A percentile compares a stretch with the other conserved stretches of the same genome.
Evolutionary conservation across 345 rosid species (phyloP).

Genomic region (Hirschfeldia incana): DNA sequence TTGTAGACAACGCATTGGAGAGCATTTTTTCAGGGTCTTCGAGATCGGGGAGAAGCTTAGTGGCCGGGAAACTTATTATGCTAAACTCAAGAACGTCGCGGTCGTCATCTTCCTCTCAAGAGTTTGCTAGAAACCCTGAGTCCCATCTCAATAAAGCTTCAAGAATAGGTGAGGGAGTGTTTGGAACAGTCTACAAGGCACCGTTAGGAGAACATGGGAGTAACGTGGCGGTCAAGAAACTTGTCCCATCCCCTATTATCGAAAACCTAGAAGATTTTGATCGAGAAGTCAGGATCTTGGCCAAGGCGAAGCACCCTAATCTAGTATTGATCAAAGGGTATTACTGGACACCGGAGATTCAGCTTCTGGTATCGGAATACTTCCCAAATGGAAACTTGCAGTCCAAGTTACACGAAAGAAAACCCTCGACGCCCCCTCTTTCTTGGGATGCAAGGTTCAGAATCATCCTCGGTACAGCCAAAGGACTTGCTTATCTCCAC

Average conservation of each 20-base stretch:
- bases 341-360: constrained; percentile 74
- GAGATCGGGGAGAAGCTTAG: constrained; percentile 52
- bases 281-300: constrained; percentile 65
- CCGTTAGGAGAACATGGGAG: constrained; percentile 58
- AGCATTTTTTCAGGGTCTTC: constrained; percentile 88
- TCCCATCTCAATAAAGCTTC: constrained; percentile 65
- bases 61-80: constrained; percentile 59
- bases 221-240: constrained; percentile 67
- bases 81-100: constrained; percentile 60
- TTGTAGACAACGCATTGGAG: constrained; percentile 72
- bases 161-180: constrained; percentile 79
- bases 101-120: constrained; percentile 38
- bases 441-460: constrained; percentile 72
- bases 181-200: constrained; percentile 84
- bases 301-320: constrained; percentile 75
- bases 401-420: constrained; percentile 64
- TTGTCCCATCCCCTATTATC: constrained; percentile 52
- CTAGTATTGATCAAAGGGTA: constrained; percentile 65
- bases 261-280: constrained; percentile 78
- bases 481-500: constrained; percentile 85
- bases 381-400: constrained; percentile 77
- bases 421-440: constrained; percentile 52
- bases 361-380: constrained; percentile 73
- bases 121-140: constrained; percentile 56
- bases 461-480: constrained; percentile 73